Percentiles rank a stretch among this genome's conserved stretches.
phyloP scores from a whole-genome alignment of 768 basidiomycete genomes.

The Obba rivulosa region DNA sequence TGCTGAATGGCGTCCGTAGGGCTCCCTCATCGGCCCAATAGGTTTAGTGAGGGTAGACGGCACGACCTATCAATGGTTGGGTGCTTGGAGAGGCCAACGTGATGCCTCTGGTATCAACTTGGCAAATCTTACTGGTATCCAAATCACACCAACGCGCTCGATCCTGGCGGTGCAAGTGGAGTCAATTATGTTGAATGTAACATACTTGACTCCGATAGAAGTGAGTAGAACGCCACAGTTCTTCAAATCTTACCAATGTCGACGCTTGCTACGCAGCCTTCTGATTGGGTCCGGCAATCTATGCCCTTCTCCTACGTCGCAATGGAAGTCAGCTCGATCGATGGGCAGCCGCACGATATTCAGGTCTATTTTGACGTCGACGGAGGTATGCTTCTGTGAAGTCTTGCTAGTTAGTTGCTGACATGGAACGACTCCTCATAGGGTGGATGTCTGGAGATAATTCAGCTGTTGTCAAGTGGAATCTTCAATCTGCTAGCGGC shows the following conservation, averaged over 20 bases:
- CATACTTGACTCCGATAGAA: constrained; percentile 35
- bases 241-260: constrained; percentile 1
- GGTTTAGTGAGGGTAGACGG: constrained; percentile 55
- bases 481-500: neutral
- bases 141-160: constrained; percentile 32
- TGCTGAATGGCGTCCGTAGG: neutral
- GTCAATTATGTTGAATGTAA: constrained; percentile 29
- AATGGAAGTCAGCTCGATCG: constrained; percentile 24
- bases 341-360: constrained; percentile 27
- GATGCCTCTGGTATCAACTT: neutral
- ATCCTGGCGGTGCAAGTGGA: constrained; percentile 28
- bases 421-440: constrained; percentile 35
- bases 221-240: constrained; percentile 11
- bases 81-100: constrained; percentile 32
- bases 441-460: constrained; percentile 12
- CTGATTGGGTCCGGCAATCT: constrained; percentile 32
- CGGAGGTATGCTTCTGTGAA: constrained; percentile 28
- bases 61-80: constrained; percentile 45
- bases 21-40: constrained; percentile 52
- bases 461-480: constrained; percentile 3
- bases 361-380: constrained; percentile 34
- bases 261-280: constrained; percentile 20
- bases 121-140: constrained; percentile 16
- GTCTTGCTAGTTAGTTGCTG: constrained; percentile 10
- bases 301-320: constrained; percentile 35